Conservation (phyloP, 2,329 filamentous ascomycete species). For the Zasmidium citrigriseum region DNA sequence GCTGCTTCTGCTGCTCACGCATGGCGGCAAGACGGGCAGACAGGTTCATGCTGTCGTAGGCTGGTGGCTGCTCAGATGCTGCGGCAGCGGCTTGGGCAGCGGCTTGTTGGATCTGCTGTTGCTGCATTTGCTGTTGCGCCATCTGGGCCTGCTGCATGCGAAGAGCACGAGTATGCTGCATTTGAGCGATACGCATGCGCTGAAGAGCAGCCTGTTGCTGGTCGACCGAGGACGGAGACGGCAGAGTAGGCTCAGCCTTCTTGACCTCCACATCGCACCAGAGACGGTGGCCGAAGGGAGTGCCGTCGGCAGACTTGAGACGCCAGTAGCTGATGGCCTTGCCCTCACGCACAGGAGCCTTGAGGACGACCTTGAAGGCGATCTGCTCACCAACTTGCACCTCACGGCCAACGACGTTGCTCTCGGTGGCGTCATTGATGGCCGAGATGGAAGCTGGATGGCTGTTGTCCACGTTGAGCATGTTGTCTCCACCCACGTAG, state of each 20-base stretch:
- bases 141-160: conserved; percentile 36
- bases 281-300: conserved; percentile 85
- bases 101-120: conserved; percentile 5
- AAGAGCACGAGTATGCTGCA: conserved; percentile 30
- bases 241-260: conserved; percentile 19
- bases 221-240: conserved; percentile 10
- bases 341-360: conserved; percentile 74
- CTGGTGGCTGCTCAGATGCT: conserved; percentile 23
- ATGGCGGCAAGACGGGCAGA: conserved; percentile 26
- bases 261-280: conserved; percentile 88
- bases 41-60: conserved; percentile 23
- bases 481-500: conserved; percentile 92
- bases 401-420: conserved; percentile 69
- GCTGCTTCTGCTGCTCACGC: conserved; percentile 33
- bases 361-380: conserved; percentile 81
- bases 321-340: conserved; percentile 96
- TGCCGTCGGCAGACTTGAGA: conserved; percentile 75
- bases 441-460: conserved; percentile 77
- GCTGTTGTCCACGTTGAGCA: conserved; percentile 84
- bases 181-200: conserved; percentile 10
- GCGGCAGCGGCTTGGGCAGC: not conserved
- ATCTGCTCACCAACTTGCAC: conserved; percentile 74
- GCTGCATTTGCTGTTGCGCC: conserved; percentile 9
- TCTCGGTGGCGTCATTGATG: conserved; percentile 77
- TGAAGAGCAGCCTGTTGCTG: conserved; percentile 11